A percentile compares a stretch with the other conserved stretches of the same genome.
These are phyloP conservation scores for Fragilaria crotonensis DNA, from an alignment of 108 stramenopile genomes.

Conservation along the genomic window DNA sequence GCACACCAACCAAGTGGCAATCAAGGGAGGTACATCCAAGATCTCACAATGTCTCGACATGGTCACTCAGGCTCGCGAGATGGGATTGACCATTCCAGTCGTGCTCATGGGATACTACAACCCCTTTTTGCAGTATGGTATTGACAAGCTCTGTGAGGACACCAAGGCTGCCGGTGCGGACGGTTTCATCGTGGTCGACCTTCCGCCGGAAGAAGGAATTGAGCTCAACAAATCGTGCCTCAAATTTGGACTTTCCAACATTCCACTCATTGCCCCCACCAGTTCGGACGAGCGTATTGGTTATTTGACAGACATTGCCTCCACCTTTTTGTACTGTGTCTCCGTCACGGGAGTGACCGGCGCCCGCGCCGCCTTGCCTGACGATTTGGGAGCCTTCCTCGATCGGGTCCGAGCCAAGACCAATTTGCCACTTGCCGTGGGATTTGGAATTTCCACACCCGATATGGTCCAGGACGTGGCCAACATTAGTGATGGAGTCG, in stretches of 20 bases:
- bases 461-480: constrained; percentile 89
- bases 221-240: constrained; percentile 78
- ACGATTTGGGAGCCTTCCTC: constrained; percentile 87
- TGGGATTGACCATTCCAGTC: constrained; percentile 94
- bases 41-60: constrained; percentile 80
- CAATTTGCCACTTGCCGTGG: constrained; percentile 90
- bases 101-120: constrained; percentile 99
- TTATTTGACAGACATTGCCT: constrained; percentile 77
- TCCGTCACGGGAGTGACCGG: constrained; percentile 97
- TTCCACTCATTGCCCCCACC: constrained; percentile 95
- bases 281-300: constrained; percentile 91
- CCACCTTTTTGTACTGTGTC: constrained; percentile 95
- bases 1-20: constrained; percentile 91
- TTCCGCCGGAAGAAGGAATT: constrained; percentile 91
- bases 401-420: constrained; percentile 81
- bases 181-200: constrained; percentile 98
- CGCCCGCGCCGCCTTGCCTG: constrained; percentile 68
- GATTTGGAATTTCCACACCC: constrained; percentile 92
- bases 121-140: constrained; percentile 92
- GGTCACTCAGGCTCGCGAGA: constrained; percentile 76
- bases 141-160: constrained; percentile 82
- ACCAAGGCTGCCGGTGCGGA: constrained; percentile 79
- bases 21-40: constrained; percentile 78
- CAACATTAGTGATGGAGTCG: constrained; percentile 92
- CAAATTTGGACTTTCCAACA: constrained; percentile 81